Percentiles rank a stretch among this genome's conserved stretches.
phyloP scores from a whole-genome alignment of 345 rosid species.

The Draba incana region DNA sequence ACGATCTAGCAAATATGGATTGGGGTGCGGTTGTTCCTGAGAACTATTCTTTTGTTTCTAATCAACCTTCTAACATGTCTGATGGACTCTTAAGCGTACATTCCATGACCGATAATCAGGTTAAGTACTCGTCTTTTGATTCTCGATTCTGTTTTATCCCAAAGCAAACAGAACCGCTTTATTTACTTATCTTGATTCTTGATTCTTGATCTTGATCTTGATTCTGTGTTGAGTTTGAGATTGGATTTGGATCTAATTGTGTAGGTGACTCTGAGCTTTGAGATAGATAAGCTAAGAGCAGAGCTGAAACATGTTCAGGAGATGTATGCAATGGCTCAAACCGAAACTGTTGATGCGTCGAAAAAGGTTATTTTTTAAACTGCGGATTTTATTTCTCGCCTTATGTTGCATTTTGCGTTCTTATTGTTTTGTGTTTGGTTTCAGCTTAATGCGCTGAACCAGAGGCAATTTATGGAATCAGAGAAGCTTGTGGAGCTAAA shows the following conservation, averaged over 20 bases:
- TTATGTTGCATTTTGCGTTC: not conserved
- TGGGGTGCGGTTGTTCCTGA: slow-evolving; percentile 51
- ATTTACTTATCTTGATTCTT: not conserved
- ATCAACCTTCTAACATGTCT: slow-evolving; percentile 56
- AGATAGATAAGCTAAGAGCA: slow-evolving; percentile 85
- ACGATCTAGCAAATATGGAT: slow-evolving; percentile 44
- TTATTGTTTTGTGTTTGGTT: slow-evolving; percentile 8
- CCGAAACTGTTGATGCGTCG: slow-evolving; percentile 77
- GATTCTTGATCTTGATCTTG: not conserved
- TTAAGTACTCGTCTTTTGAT: slow-evolving; percentile 21
- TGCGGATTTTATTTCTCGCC: too few relatives aligned
- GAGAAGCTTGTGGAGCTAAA: slow-evolving; percentile 59
- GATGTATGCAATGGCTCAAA: slow-evolving; percentile 78
- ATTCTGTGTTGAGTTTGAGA: not conserved
- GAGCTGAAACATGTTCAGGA: slow-evolving; percentile 82
- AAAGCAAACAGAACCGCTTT: not conserved
- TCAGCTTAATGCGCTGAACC: slow-evolving; percentile 59
- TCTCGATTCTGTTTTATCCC: not conserved
- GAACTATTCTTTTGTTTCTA: slow-evolving; percentile 50
- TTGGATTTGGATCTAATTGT: not conserved
- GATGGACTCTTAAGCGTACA: slow-evolving; percentile 49
- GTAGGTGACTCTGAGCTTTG: slow-evolving; percentile 69
- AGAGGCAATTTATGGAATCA: slow-evolving; percentile 54
- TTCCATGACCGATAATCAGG: slow-evolving; percentile 57
- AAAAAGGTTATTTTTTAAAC: slow-evolving; percentile 54